phyloP scores from a whole-genome alignment of 2,329 filamentous ascomycete species.

The Aphanocladium album region DNA sequence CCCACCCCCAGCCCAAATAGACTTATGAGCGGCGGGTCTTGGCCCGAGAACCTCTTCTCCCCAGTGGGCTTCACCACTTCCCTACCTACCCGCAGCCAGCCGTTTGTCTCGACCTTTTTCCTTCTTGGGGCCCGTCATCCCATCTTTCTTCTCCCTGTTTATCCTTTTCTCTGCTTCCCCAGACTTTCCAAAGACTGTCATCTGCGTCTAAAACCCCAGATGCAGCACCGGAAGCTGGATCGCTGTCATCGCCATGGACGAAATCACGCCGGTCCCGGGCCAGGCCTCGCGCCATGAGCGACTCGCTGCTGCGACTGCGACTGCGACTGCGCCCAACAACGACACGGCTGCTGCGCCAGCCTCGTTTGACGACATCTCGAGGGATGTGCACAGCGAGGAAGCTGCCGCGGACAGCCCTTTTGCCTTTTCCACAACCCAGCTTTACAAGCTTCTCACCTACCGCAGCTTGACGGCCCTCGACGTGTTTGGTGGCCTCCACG shows the following conservation, averaged over 20 bases:
- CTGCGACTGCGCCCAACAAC: no score
- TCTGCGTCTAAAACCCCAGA: constrained; percentile 10
- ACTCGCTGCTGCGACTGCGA: neutral
- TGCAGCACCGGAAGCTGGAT: constrained; percentile 15
- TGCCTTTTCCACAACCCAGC: constrained; percentile 48
- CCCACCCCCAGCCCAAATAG: neutral
- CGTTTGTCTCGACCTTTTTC: neutral
- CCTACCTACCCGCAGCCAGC: neutral
- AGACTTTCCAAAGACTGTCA: neutral
- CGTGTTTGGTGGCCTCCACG: constrained; percentile 48
- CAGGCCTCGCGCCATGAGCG: constrained; percentile 9
- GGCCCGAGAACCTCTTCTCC: neutral
- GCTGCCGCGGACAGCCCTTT: constrained; percentile 39
- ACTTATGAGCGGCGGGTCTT: neutral
- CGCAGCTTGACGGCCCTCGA: constrained; percentile 44
- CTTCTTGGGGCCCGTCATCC: neutral
- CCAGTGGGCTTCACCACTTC: neutral
- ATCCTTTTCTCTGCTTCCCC: neutral
- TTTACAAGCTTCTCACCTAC: constrained; percentile 49
- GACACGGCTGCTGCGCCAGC: neutral
- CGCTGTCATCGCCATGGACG: constrained; percentile 24
- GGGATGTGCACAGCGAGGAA: constrained; percentile 24
- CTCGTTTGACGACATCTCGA: constrained; percentile 7
- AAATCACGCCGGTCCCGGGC: constrained; percentile 21
- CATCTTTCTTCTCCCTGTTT: neutral